Conservation (phyloP, 1,139 yeast species). For the Geotrichum fermentans region DNA sequence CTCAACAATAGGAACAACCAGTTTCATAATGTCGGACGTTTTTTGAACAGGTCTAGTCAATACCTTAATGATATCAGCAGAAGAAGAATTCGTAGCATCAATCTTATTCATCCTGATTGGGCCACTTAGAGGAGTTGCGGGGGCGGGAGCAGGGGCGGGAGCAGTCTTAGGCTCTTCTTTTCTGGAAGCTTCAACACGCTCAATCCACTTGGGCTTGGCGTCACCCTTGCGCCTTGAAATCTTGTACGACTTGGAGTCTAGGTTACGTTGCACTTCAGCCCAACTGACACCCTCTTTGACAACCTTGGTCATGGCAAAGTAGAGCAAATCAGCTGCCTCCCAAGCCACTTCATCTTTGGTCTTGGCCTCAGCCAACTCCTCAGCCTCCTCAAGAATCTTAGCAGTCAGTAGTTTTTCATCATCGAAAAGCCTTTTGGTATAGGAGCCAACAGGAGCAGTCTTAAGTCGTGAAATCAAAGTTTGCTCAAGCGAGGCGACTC, state of each 20-base stretch:
- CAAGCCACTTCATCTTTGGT: conserved; percentile 73
- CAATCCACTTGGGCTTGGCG: conserved; percentile 73
- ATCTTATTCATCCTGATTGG: conserved; percentile 61
- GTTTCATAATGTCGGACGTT: conserved; percentile 83
- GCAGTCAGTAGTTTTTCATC: conserved; percentile 74
- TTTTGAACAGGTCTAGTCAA: conserved; percentile 86
- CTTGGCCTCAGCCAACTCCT: conserved; percentile 83
- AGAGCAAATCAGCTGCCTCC: conserved; percentile 95
- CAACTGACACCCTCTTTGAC: conserved; percentile 75
- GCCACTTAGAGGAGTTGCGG: conserved; percentile 31
- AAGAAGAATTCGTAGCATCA: conserved; percentile 44
- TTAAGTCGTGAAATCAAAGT: conserved; percentile 48
- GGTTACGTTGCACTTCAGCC: conserved; percentile 74
- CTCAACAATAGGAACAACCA: conserved; percentile 84
- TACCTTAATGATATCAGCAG: conserved; percentile 51
- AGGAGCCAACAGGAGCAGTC: conserved; percentile 84
- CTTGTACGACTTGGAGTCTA: conserved; percentile 77
- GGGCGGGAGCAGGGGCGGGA: conserved; percentile 22
- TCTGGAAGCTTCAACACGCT: conserved; percentile 27
- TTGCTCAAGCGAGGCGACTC: conserved; percentile 57
- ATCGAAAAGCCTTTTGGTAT: conserved; percentile 79
- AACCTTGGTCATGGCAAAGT: conserved; percentile 85
- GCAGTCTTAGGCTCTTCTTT: conserved; percentile 20
- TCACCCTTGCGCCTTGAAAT: conserved; percentile 94
- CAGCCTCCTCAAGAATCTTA: conserved; percentile 92